Evolutionary conservation across 2,329 filamentous ascomycete genomes (phyloP).

Genomic region (Ophiostoma triangulosporum): DNA sequence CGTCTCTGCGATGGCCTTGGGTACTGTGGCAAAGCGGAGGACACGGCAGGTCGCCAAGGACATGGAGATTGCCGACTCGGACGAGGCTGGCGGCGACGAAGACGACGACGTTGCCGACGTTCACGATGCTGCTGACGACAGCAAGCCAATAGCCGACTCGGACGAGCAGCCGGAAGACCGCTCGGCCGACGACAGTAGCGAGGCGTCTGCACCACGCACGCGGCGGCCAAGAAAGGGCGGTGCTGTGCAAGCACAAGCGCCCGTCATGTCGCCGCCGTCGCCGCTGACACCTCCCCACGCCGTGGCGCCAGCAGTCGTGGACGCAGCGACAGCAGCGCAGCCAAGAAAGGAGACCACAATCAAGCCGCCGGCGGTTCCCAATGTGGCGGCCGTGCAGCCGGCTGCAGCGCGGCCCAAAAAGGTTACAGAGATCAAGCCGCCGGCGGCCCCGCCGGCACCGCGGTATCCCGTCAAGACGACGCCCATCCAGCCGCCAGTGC

Average conservation of each 20-base stretch:
- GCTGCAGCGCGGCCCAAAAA: conserved; percentile 1
- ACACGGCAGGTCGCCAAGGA: neutral
- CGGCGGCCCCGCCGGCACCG: conserved; percentile 2
- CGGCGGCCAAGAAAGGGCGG: neutral
- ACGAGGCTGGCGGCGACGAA: neutral
- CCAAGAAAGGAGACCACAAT: conserved; percentile 5
- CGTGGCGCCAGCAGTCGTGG: neutral
- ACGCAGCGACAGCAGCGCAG: neutral
- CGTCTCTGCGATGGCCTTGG: neutral
- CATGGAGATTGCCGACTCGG: conserved; percentile 7
- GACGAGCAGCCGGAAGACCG: neutral
- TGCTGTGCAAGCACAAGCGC: neutral
- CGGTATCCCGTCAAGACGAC: neutral
- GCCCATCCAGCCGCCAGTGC: conserved; percentile 4
- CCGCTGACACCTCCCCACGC: neutral
- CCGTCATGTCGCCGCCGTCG: neutral
- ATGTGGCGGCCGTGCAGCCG: neutral
- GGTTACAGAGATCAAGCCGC: conserved; percentile 8
- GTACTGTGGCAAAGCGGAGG: neutral
- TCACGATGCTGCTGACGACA: neutral
- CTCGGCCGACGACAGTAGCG: neutral
- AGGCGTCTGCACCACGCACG: neutral
- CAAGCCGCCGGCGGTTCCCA: neutral
- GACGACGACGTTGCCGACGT: neutral
- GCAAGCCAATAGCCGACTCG: neutral